Percentiles rank a stretch among this genome's conserved stretches.
Conservation (phyloP, 768 basidiomycete species). For the Trametes meyenii region DNA sequence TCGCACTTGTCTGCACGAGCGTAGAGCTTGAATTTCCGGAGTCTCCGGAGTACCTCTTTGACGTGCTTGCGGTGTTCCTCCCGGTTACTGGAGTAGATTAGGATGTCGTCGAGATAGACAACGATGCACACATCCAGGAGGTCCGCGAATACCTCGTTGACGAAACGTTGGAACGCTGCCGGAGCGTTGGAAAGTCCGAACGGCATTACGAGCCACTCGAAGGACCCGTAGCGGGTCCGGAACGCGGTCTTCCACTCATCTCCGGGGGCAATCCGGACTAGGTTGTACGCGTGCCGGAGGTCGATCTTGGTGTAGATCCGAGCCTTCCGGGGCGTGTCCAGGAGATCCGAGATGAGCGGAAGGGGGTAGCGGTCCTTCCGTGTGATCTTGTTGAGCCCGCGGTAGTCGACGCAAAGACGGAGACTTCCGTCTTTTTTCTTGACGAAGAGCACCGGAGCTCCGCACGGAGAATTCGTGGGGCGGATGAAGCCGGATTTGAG, state of each 20-base stretch:
- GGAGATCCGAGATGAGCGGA: slow-evolving; percentile 33
- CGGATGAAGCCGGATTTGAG: slow-evolving; percentile 3
- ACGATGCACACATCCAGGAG: slow-evolving; percentile 17
- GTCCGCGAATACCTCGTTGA: slow-evolving; percentile 22
- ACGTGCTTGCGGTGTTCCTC: slow-evolving; percentile 26
- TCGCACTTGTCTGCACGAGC: slow-evolving; percentile 38
- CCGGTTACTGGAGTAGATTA: slow-evolving; percentile 19
- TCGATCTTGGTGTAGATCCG: slow-evolving; percentile 41
- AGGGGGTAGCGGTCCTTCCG: slow-evolving; percentile 27
- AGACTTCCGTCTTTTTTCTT: not conserved
- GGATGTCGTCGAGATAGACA: slow-evolving; percentile 20
- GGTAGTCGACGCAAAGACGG: not conserved
- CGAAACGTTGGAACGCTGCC: slow-evolving; percentile 15
- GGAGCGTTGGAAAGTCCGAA: slow-evolving; percentile 23
- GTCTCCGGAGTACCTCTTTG: slow-evolving; percentile 24
- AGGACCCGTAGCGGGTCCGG: slow-evolving; percentile 37
- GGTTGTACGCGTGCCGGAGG: slow-evolving; percentile 42
- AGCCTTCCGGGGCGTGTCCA: slow-evolving; percentile 30
- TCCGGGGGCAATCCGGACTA: slow-evolving; percentile 37
- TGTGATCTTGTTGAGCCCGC: not conserved
- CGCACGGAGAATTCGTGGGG: slow-evolving; percentile 8
- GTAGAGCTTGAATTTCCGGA: slow-evolving; percentile 36
- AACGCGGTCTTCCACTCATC: slow-evolving; percentile 42
- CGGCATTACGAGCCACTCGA: slow-evolving; percentile 35
- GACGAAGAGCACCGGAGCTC: not conserved